A percentile compares a stretch with the other conserved stretches of the same genome.
Conservation (phyloP, 768 basidiomycete species). For the Tephrocybe sp. region DNA sequence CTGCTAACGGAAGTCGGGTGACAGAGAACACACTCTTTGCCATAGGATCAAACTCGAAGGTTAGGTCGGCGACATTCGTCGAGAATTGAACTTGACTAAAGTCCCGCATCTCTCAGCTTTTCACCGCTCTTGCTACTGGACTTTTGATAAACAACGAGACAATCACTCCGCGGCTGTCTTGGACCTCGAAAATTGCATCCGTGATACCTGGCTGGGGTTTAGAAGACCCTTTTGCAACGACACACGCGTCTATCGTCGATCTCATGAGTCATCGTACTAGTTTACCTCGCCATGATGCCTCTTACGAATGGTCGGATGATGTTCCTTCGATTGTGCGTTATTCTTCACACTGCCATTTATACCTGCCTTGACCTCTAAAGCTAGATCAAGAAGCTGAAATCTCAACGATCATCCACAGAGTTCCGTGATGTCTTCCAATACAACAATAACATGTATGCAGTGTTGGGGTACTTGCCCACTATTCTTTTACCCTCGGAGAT, state of each 20-base stretch:
- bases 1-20: slow-evolving; percentile 21
- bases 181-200: slow-evolving; percentile 25
- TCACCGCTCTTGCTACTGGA: slow-evolving; percentile 23
- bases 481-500: slow-evolving; percentile 22
- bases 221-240: slow-evolving; percentile 22
- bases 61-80: no score
- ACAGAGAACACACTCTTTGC: slow-evolving; percentile 26
- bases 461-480: slow-evolving; percentile 28
- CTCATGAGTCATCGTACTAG: slow-evolving; percentile 22
- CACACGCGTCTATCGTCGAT: slow-evolving; percentile 21
- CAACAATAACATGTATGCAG: slow-evolving; percentile 29
- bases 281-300: slow-evolving; percentile 19
- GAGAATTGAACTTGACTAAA: no score
- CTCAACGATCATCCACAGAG: slow-evolving; percentile 27
- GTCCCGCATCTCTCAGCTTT: no score
- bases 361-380: neutral
- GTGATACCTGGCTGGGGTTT: slow-evolving; percentile 26
- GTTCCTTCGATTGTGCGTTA: slow-evolving; percentile 12
- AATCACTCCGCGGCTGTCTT: slow-evolving; percentile 24
- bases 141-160: slow-evolving; percentile 28
- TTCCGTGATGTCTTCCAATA: slow-evolving; percentile 30
- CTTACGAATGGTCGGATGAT: slow-evolving; percentile 13
- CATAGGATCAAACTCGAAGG: slow-evolving; percentile 30
- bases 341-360: no score
- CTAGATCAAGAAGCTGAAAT: slow-evolving; percentile 23